Conservation (phyloP, 257 asterid species). For the Coffea eugenioides region DNA sequence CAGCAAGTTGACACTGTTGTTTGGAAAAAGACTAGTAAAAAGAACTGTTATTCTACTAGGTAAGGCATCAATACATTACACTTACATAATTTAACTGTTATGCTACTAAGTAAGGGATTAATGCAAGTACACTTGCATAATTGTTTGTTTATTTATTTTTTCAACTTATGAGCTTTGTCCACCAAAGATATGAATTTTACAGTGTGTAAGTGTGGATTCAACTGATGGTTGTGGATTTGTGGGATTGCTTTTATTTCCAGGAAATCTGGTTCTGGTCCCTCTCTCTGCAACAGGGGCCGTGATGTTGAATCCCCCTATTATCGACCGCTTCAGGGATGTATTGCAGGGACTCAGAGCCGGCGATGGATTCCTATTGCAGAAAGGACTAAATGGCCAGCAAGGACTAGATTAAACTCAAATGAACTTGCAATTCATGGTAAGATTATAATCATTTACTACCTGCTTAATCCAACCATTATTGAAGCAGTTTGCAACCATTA, state of each 20-base stretch:
- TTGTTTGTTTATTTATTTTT: constrained; percentile 19
- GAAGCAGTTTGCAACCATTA: not conserved
- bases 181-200: not conserved
- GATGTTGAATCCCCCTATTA: constrained; percentile 88
- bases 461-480: not conserved
- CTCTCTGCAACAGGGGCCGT: constrained; percentile 72
- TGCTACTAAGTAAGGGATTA: no score
- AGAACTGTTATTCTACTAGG: constrained; percentile 74
- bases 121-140: not conserved
- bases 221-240: not conserved
- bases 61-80: constrained; percentile 23
- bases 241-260: constrained; percentile 47
- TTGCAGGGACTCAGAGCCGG: constrained; percentile 84
- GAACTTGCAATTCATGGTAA: constrained; percentile 80
- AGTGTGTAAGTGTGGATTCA: not conserved
- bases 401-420: constrained; percentile 49
- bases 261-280: constrained; percentile 59
- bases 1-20: constrained; percentile 96
- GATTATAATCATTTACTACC: constrained; percentile 8
- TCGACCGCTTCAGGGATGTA: constrained; percentile 78
- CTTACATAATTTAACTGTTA: no score
- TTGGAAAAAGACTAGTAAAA: constrained; percentile 88
- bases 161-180: not conserved
- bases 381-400: constrained; percentile 85
- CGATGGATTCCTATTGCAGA: constrained; percentile 85